A percentile compares a stretch with the other conserved stretches of the same genome.
Conservation (phyloP, 331 rosid species). For the Rhamnella rubrinervis region DNA sequence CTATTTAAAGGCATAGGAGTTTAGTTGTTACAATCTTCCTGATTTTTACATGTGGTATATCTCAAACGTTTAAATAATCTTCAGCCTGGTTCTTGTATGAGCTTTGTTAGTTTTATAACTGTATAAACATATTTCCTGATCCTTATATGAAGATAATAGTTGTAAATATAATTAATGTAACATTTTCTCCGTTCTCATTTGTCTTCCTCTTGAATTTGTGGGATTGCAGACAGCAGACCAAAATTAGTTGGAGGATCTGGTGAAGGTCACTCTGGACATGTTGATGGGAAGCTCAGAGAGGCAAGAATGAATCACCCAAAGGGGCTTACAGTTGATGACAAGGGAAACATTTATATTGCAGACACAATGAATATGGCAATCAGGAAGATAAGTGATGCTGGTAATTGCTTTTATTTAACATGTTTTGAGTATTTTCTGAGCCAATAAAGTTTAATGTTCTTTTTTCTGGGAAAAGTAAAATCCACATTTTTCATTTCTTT, state of each 20-base stretch:
- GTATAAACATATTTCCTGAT: no score
- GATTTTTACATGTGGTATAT: no score
- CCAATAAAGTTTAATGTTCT: no score
- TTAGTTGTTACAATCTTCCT: no score
- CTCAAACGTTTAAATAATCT: no score
- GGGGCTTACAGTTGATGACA: conserved; percentile 87
- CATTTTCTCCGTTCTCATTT: background rate
- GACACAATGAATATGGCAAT: conserved; percentile 87
- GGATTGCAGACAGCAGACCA: conserved; percentile 79
- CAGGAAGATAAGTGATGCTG: conserved; percentile 88
- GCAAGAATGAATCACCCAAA: conserved; percentile 88
- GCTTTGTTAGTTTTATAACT: no score
- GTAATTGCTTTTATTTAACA: conserved; percentile 29
- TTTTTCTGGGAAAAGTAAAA: no score
- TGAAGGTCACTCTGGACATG: conserved; percentile 81
- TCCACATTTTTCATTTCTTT: no score
- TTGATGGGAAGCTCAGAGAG: conserved; percentile 84
- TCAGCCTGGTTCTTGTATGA: no score
- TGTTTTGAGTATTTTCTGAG: conserved; percentile 1
- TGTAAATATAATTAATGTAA: no score
- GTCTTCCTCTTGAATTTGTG: background rate
- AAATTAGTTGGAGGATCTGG: conserved; percentile 80
- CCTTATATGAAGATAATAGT: no score
- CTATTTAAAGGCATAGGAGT: no score
- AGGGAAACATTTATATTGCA: conserved; percentile 85